Base-by-base conservation (phyloP, 176 grass and related monocot species). In the Microstegium vimineum region DNA sequence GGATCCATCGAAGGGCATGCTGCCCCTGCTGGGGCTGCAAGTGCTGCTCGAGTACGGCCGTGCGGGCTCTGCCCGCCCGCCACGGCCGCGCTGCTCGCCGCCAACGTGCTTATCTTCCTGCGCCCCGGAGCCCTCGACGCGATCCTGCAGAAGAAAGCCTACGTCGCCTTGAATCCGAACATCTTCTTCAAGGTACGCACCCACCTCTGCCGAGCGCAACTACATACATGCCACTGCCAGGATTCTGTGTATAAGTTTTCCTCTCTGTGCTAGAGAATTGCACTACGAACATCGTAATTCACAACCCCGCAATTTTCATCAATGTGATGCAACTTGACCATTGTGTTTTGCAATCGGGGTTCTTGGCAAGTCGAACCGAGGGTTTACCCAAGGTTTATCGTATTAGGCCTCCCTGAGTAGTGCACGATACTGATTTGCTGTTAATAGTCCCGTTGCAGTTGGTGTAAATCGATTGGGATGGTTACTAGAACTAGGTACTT, bases 1-100 rank as follows among this genome's bases (percentile, higher is more conserved):
- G 20, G 74, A 76, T 45, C 46, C n/a, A n/a, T n/a, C 78, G 3
- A 51, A 87, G 22, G 88, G 81, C 78, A 46, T 93, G 82, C 80
- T 95, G 28, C 82, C 92, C 62, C 84, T 98, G 36, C 82, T 98
- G 51, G 90, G 76, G 26, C 46, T 98, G 16, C 95, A 95, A 34
- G 95, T 91, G 73, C 76, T 88, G 12, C 69, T 66, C 40, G 96
- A 93, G 82, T 98, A 93, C 76, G 38, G 75, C 62, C 82, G 89
- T 62, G 34, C 82, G 3, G 90, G 81, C 10, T 74, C 86, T 20
- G 45, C 67, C 43, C 88, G 87, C 20, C 90, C 96, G 91, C 91
- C 23, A 98, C 93, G 37, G 92, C 93, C 37, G 89, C 87, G 65
- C 96, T 98, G 23, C 84, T 98, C 67, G 83, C 92, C 63, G 66